phyloP scores from a whole-genome alignment of 148 eudicot species.

The Simmondsia chinensis region DNA sequence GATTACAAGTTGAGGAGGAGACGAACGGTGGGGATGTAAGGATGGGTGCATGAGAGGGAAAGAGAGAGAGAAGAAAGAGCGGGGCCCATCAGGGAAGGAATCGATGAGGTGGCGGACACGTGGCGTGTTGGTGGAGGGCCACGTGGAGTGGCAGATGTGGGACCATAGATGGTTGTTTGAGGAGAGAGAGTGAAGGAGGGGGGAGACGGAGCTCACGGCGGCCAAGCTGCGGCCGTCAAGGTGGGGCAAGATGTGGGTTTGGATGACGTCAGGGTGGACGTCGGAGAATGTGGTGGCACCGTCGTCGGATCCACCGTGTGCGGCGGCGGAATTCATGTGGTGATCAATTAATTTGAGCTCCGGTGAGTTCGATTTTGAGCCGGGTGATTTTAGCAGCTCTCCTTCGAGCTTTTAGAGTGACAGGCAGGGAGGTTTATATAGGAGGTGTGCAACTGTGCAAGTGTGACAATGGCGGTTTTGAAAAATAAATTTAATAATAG shows the following conservation, averaged over 20 bases:
- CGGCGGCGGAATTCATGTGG: slow-evolving; percentile 5
- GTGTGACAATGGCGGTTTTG: too few species aligned
- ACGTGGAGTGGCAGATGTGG: slow-evolving; percentile 46
- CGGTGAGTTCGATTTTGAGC: background rate
- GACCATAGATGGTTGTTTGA: slow-evolving; percentile 45
- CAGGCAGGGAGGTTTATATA: too few species aligned
- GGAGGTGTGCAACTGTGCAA: too few species aligned
- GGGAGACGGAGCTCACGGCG: slow-evolving; percentile 41
- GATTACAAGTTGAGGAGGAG: slow-evolving; percentile 28
- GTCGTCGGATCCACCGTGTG: background rate
- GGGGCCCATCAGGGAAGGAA: slow-evolving; percentile 45
- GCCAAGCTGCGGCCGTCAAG: slow-evolving; percentile 69
- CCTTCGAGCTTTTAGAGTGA: too few species aligned
- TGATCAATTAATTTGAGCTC: too few species aligned
- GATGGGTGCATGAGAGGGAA: slow-evolving; percentile 31
- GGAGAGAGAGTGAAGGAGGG: slow-evolving; percentile 46
- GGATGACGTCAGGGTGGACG: slow-evolving; percentile 47
- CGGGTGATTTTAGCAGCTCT: too few species aligned
- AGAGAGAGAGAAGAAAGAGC: slow-evolving; percentile 53
- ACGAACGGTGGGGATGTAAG: slow-evolving; percentile 8
- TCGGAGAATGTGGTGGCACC: slow-evolving; percentile 26
- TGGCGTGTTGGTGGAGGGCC: slow-evolving; percentile 63
- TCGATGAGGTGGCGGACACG: slow-evolving; percentile 36
- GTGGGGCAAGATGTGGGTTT: slow-evolving; percentile 50
- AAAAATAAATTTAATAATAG: too few species aligned